Conservation (phyloP, 148 eudicot genomes). For the Silene uniflora region DNA sequence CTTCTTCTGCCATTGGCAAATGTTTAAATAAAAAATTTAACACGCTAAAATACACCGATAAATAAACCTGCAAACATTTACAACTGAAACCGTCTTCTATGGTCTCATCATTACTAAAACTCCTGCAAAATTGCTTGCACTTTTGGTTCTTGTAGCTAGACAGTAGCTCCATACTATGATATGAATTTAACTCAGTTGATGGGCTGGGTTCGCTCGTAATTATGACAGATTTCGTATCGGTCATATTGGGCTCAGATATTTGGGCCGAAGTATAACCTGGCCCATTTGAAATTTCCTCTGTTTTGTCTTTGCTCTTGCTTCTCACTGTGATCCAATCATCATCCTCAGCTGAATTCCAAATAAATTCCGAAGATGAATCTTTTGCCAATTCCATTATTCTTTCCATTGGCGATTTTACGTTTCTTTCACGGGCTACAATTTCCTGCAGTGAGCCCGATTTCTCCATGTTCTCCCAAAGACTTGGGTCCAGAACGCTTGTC, state of each 20-base stretch:
- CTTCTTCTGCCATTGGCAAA: background rate
- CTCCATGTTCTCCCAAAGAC: constrained; percentile 40
- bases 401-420: constrained; percentile 10
- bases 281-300: background rate
- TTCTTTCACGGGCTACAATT: background rate
- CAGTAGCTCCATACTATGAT: background rate
- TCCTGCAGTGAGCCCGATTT: constrained; percentile 17
- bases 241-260: constrained; percentile 1
- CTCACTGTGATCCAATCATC: constrained; percentile 67
- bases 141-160: too few species aligned
- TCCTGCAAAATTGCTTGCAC: too few species aligned
- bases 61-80: constrained; percentile 1
- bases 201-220: background rate
- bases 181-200: background rate
- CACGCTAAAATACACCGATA: background rate
- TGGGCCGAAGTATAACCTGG: background rate
- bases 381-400: constrained; percentile 36
- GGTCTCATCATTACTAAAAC: background rate
- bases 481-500: constrained; percentile 52
- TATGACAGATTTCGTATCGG: too few species aligned
- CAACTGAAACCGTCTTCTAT: background rate
- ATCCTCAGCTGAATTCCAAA: constrained; percentile 36
- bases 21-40: background rate
- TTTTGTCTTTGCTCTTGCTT: constrained; percentile 3
- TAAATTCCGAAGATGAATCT: constrained; percentile 11